Conservation (phyloP, 208 protist genomes). For the Angomonas ambiguus region DNA sequence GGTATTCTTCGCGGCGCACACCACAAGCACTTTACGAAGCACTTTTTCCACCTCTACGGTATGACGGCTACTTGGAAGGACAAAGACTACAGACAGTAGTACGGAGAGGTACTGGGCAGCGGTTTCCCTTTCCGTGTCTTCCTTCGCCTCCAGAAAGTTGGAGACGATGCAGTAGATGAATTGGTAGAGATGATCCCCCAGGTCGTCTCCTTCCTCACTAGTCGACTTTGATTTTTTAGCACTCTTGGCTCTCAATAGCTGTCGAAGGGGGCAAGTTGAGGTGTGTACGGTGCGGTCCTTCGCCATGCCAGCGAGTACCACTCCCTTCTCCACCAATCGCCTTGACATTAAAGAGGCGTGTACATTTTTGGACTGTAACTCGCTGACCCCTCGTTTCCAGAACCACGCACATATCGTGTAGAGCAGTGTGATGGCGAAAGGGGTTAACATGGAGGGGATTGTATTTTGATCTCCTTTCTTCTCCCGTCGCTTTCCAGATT, state of each 20-base stretch:
- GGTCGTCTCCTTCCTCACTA: not conserved
- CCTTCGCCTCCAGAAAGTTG: not conserved
- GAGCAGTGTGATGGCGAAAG: constrained; percentile 53
- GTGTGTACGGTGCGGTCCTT: constrained; percentile 61
- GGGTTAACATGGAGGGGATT: constrained; percentile 46
- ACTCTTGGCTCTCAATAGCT: constrained; percentile 41
- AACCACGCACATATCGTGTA: constrained; percentile 30
- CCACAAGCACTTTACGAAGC: constrained; percentile 10
- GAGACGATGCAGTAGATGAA: not conserved
- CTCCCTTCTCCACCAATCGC: constrained; percentile 25
- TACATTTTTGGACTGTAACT: not conserved
- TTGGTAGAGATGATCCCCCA: not conserved
- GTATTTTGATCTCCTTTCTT: not conserved
- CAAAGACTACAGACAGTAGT: not conserved
- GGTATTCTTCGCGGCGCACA: not conserved
- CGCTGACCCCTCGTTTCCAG: constrained; percentile 23
- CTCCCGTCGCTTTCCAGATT: constrained; percentile 7
- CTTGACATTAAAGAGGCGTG: constrained; percentile 9
- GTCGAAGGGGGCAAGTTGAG: constrained; percentile 45
- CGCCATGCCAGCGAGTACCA: constrained; percentile 60
- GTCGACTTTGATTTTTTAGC: not conserved
- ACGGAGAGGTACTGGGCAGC: not conserved
- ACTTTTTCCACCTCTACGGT: constrained; percentile 10
- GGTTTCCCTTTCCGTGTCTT: not conserved
- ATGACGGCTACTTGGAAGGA: not conserved